Base-by-base conservation (phyloP, 1,284 basidiomycete species). In the Malassezia restricta region DNA sequence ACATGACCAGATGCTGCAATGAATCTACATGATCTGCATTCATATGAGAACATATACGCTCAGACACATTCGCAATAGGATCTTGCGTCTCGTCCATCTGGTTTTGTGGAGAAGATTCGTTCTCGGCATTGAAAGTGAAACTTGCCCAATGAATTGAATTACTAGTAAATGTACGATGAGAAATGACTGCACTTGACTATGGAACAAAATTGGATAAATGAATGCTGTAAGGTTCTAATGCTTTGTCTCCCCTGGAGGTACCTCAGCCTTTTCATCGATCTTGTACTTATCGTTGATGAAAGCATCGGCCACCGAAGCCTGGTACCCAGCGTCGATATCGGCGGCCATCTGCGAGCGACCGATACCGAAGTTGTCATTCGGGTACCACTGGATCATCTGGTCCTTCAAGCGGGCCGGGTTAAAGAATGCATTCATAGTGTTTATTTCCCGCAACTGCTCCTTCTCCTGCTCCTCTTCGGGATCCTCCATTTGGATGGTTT, bases 341-440 rank as follows among this genome's bases (percentile, higher is more conserved):
- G 58, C 56, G 8, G 56, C 56, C 47, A 61, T 63, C 39, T 61
- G 61, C 9, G 65, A 58, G 39, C 58, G 57, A 20, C 69, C 69
- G 14, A 73, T 64, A 35, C 68, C 70, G 27, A 61, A 63, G 46
- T 58, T 54, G 62, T 73, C 70, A 54, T 70, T 64, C 49, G 70
- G 67, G 47, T 70, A 52, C 70, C 70, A 73, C 50, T 70, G 59
- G 28, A 61, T 57, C 41, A 61, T 54, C 58, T 71, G 68, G 51
- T 60, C 56, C 31, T 64, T 63, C 17, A 56, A 65, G 38, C 64
- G 54, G 24, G 68, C 57, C 3, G 69, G 68, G 52, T 69, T 61
- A 47, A 55, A 49, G 56, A 71, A 73, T 12, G 66, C 60, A 43
- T 54, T 56, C 40, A 43, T 45, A 35, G 35, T 39, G 27, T 47